Evolutionary conservation across 352 stramenopile genomes (phyloP).

Genomic region (Sclerospora graminicola): DNA sequence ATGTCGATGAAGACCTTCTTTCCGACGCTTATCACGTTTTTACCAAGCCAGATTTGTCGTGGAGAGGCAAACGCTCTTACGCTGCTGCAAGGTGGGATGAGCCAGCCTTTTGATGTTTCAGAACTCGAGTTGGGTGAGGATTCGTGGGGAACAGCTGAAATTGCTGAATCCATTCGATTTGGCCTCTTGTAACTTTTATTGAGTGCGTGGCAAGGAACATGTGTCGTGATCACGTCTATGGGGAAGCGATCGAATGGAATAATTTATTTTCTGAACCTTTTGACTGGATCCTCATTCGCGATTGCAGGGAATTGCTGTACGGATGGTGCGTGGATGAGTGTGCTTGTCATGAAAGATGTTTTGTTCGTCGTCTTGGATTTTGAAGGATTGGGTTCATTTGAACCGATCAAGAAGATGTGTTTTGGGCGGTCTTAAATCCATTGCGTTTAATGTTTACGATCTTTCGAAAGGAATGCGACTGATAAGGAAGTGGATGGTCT

Average conservation of each 20-base stretch:
- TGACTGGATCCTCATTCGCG: conserved; percentile 67
- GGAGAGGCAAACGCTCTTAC: conserved; percentile 47
- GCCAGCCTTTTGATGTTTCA: conserved; percentile 13
- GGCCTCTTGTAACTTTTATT: conserved; percentile 34
- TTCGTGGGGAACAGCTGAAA: too few species aligned
- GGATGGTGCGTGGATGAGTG: conserved; percentile 54
- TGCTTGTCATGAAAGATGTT: conserved; percentile 30
- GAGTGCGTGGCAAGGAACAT: conserved; percentile 26
- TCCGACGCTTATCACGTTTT: conserved; percentile 41
- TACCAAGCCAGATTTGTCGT: conserved; percentile 65
- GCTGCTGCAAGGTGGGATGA: conserved; percentile 34
- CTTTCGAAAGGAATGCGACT: conserved; percentile 53
- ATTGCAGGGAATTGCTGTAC: conserved; percentile 52
- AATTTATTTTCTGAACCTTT: conserved; percentile 69
- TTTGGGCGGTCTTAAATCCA: conserved; percentile 47
- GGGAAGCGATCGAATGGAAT: conserved; percentile 70
- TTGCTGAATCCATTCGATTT: conserved; percentile 38
- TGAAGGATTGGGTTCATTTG: conserved; percentile 30
- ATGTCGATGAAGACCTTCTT: conserved; percentile 21
- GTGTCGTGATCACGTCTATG: conserved; percentile 52
- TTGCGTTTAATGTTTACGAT: conserved; percentile 51
- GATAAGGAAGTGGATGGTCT: conserved; percentile 63
- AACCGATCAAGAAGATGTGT: conserved; percentile 58
- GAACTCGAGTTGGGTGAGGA: conserved; percentile 10
- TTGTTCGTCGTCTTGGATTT: conserved; percentile 58